Evolutionary conservation across 495 filamentous ascomycete species (phyloP).

Genomic region (Hypoxylon crocopeplum): DNA sequence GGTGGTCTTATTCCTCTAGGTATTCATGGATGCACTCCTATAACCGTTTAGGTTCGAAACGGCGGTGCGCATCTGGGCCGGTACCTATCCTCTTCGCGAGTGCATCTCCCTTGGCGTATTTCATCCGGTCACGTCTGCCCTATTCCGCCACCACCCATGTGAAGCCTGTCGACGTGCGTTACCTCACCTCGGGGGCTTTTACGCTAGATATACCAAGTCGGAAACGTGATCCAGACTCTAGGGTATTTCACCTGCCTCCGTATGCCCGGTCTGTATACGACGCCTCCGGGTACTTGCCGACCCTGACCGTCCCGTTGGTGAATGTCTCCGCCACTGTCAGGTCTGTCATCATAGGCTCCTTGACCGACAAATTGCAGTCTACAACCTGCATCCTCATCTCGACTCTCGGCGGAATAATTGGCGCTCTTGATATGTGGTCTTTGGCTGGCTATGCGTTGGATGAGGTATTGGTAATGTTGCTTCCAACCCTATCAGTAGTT

Average conservation of each 20-base stretch:
- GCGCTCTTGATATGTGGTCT: conserved; percentile 71
- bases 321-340: conserved; percentile 66
- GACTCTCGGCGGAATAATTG: conserved; percentile 60
- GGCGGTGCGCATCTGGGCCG: conserved; percentile 58
- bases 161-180: conserved; percentile 49
- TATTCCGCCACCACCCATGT: conserved; percentile 42
- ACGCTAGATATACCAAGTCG: conserved; percentile 54
- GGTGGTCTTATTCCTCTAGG: conserved; percentile 56
- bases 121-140: conserved; percentile 65
- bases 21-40: conserved; percentile 58
- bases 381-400: conserved; percentile 66
- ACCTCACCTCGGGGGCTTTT: conserved; percentile 54
- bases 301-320: conserved; percentile 61
- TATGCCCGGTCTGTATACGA: conserved; percentile 60
- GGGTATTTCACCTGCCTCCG: conserved; percentile 72
- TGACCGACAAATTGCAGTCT: conserved; percentile 67
- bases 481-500: conserved; percentile 66
- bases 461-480: conserved; percentile 71
- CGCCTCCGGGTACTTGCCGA: conserved; percentile 52
- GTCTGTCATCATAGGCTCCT: conserved; percentile 62
- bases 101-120: conserved; percentile 61
- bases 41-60: conserved; percentile 60
- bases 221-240: conserved; percentile 66
- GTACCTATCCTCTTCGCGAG: conserved; percentile 53
- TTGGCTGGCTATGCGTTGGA: conserved; percentile 67